These are phyloP conservation scores for Mariannaea elegans DNA, from an alignment of 2,329 filamentous ascomycete genomes.

Conservation along the genomic window DNA sequence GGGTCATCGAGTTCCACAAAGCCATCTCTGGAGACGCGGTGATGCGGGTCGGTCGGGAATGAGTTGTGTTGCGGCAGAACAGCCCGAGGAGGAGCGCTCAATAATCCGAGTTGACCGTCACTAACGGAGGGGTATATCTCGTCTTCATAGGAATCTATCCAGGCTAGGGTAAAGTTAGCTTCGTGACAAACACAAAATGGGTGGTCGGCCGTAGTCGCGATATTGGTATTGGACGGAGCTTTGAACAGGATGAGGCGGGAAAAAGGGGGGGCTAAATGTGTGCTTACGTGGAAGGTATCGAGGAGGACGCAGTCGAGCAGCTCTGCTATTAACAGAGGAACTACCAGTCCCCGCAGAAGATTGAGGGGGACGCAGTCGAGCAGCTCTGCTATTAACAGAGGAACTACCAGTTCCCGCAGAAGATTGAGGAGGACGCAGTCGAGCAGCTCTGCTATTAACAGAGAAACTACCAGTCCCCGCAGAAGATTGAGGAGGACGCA, in stretches of 20 bases:
- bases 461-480: constrained; percentile 32
- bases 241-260: too few relatives aligned
- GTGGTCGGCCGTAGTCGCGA: too few relatives aligned
- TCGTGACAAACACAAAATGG: not conserved
- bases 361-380: constrained; percentile 36
- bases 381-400: constrained; percentile 25
- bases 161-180: constrained; percentile 48
- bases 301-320: constrained; percentile 35
- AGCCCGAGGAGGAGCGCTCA: constrained; percentile 50
- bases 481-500: too few relatives aligned
- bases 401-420: constrained; percentile 30
- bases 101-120: constrained; percentile 50
- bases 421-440: constrained; percentile 38
- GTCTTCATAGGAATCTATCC: constrained; percentile 61
- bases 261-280: not conserved
- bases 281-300: constrained; percentile 40
- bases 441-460: constrained; percentile 26
- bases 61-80: constrained; percentile 54
- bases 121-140: constrained; percentile 48
- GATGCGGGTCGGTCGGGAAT: constrained; percentile 48
- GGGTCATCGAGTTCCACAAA: constrained; percentile 55
- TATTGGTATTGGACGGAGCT: too few relatives aligned
- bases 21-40: constrained; percentile 59
- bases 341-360: constrained; percentile 32
- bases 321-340: constrained; percentile 28